phyloP scores from a whole-genome alignment of 805 yeast genomes.

The Nakazawaea wickerhamii region DNA sequence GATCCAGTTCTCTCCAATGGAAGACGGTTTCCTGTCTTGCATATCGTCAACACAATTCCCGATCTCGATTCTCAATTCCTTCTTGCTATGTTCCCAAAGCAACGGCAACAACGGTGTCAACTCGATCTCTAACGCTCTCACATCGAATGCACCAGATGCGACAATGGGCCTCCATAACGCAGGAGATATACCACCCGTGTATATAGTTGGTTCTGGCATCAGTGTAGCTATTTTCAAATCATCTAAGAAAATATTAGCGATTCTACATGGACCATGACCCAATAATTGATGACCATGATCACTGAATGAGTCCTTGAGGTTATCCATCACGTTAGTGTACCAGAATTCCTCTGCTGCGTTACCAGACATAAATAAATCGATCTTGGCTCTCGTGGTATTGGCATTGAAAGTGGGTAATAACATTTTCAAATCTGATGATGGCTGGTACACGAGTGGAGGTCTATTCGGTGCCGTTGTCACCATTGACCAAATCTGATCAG shows the following conservation, averaged over 20 bases:
- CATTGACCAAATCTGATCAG: constrained; percentile 36
- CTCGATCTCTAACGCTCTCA: constrained; percentile 66
- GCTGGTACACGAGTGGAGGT: constrained; percentile 44
- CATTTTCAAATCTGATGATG: constrained; percentile 32
- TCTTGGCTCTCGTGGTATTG: constrained; percentile 54
- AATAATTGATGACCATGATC: constrained; percentile 33
- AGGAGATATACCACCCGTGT: constrained; percentile 80
- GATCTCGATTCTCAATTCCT: constrained; percentile 41
- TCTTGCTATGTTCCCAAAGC: constrained; percentile 48
- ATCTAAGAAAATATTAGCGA: constrained; percentile 56
- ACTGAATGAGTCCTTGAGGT: constrained; percentile 34
- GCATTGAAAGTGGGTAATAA: constrained; percentile 40
- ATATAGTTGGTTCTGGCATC: constrained; percentile 69
- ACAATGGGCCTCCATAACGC: constrained; percentile 79
- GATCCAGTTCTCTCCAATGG: constrained; percentile 52
- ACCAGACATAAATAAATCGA: constrained; percentile 65
- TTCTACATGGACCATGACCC: constrained; percentile 71
- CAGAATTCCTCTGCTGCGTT: constrained; percentile 81
- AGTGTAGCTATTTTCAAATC: constrained; percentile 55
- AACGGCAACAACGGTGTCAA: constrained; percentile 63
- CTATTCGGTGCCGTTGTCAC: constrained; percentile 20
- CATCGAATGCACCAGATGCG: constrained; percentile 66
- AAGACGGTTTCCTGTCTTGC: constrained; percentile 25
- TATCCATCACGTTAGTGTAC: constrained; percentile 59
- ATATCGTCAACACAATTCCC: constrained; percentile 45